Percentiles rank a stretch among this genome's conserved stretches.
phyloP scores from a whole-genome alignment of 176 grass and related monocot species.

The Lolium multiflorum region DNA sequence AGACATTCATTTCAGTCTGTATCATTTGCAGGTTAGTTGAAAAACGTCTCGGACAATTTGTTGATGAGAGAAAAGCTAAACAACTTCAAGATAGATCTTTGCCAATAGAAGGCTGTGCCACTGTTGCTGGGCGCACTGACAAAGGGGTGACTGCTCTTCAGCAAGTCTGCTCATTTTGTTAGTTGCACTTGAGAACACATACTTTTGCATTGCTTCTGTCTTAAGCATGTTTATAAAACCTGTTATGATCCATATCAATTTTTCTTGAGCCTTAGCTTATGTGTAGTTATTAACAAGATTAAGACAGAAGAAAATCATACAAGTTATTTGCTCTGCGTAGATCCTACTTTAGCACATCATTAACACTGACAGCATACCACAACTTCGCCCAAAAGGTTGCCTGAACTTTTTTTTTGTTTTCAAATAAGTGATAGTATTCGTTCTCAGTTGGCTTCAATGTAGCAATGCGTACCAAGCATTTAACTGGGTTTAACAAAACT shows the following conservation, averaged over 20 bases:
- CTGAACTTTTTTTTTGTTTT: neutral
- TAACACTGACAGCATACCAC: neutral
- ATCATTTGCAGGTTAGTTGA: conserved; percentile 62
- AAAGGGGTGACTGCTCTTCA: conserved; percentile 98
- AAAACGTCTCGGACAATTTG: conserved; percentile 82
- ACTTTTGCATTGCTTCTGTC: neutral
- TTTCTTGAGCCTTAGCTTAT: conserved; percentile 2
- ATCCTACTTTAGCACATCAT: conserved; percentile 8
- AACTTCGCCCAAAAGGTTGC: conserved; percentile 19
- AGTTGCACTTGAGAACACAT: conserved; percentile 60
- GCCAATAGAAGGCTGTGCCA: conserved; percentile 81
- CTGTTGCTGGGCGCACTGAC: conserved; percentile 88
- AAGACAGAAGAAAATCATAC: neutral
- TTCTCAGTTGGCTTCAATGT: neutral
- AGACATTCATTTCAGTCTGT: neutral
- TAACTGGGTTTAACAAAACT: conserved; percentile 20
- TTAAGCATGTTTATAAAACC: conserved; percentile 9
- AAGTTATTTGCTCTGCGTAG: neutral
- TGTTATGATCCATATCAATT: conserved; percentile 15
- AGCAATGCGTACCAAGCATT: neutral
- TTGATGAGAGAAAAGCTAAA: conserved; percentile 87
- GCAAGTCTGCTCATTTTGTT: conserved; percentile 99
- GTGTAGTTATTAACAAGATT: neutral
- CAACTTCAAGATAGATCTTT: conserved; percentile 78
- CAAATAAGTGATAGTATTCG: neutral